Evolutionary conservation across 2,329 filamentous ascomycete genomes (phyloP).

Genomic region (Xylariaceae sp.): DNA sequence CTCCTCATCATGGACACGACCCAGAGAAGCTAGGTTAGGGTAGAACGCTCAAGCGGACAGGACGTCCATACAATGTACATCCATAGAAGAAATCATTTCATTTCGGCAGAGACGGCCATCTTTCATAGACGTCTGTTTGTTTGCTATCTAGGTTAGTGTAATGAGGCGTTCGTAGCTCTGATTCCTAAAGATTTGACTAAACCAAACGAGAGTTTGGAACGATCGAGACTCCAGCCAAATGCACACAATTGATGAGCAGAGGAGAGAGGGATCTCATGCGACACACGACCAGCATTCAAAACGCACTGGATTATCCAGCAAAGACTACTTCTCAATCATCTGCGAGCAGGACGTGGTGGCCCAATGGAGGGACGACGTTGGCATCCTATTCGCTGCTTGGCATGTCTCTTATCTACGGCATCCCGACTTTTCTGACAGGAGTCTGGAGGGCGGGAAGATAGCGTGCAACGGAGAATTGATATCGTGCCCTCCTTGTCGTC

Average conservation of each 20-base stretch:
- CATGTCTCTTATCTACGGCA: constrained; percentile 26
- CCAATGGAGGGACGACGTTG: constrained; percentile 16
- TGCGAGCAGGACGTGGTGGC: constrained; percentile 21
- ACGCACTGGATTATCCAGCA: no score
- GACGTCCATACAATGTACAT: no score
- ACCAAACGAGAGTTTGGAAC: constrained; percentile 3
- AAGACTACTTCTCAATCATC: constrained; percentile 6
- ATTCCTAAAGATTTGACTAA: constrained; percentile 2
- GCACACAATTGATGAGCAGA: constrained; percentile 1
- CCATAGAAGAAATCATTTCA: no score
- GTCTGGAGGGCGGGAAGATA: constrained; percentile 1
- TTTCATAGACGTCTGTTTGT: constrained; percentile 2
- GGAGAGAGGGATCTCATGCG: constrained; percentile 9
- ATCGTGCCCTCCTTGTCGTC: constrained; percentile 21
- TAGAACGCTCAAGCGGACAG: no score
- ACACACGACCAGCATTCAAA: constrained; percentile 14
- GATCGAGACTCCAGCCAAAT: constrained; percentile 13
- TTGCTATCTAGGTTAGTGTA: background rate
- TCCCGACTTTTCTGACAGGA: constrained; percentile 11
- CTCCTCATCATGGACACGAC: no score
- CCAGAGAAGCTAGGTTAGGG: no score
- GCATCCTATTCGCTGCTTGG: constrained; percentile 25
- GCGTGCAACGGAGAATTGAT: constrained; percentile 12
- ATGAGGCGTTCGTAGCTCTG: constrained; percentile 1
- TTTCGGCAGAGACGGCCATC: no score